These are phyloP conservation scores for Kazachstania africana DNA, from an alignment of 805 yeast species.

Conservation along the genomic window DNA sequence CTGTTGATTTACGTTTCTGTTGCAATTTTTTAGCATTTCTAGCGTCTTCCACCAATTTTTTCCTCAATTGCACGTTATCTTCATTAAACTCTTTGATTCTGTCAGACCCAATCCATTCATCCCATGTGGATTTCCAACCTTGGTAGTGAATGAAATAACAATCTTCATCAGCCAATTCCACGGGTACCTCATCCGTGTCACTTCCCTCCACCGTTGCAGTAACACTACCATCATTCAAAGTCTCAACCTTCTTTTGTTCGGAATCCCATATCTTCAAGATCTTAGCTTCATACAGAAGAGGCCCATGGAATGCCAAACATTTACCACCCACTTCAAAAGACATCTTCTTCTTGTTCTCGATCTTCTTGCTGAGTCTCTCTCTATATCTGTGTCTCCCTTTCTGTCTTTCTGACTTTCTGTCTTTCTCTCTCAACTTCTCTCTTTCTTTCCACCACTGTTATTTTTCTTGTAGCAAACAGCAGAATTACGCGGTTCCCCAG, in stretches of 20 bases:
- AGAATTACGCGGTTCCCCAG: too few relatives aligned
- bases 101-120: constrained; percentile 78
- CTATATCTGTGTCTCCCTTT: too few relatives aligned
- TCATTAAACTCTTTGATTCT: constrained; percentile 58
- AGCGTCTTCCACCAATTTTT: constrained; percentile 43
- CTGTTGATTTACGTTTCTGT: constrained; percentile 13
- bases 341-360: constrained; percentile 1
- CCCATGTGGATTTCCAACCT: constrained; percentile 96
- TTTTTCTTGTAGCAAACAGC: too few relatives aligned
- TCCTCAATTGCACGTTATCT: constrained; percentile 55
- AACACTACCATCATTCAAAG: background rate
- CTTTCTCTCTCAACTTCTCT: too few relatives aligned
- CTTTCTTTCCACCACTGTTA: too few relatives aligned
- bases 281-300: constrained; percentile 80
- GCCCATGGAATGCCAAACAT: constrained; percentile 83
- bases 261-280: constrained; percentile 48
- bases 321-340: constrained; percentile 24
- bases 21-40: constrained; percentile 21
- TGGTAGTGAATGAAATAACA: constrained; percentile 74
- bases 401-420: too few relatives aligned
- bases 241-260: constrained; percentile 4
- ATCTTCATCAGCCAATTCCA: constrained; percentile 24
- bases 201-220: too few relatives aligned
- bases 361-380: too few relatives aligned
- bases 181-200: constrained; percentile 22